A percentile compares a stretch with the other conserved stretches of the same genome.
Conservation (phyloP, 2,329 filamentous ascomycete genomes). For the Verticillium dahliae region DNA sequence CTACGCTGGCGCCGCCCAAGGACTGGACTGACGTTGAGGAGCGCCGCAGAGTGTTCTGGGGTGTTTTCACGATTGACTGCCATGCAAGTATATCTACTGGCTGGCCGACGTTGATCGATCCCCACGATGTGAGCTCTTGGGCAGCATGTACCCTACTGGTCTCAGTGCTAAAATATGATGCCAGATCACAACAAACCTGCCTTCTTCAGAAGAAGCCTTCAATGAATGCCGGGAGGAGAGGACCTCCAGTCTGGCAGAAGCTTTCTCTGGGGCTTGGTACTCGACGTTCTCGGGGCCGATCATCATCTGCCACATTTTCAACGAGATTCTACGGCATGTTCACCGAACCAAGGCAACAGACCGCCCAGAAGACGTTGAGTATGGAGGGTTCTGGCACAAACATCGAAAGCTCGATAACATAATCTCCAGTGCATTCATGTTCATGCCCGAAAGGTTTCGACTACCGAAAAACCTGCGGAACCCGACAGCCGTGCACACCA, state of each 20-base stretch:
- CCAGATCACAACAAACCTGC: conserved; percentile 71
- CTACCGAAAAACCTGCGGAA: conserved; percentile 64
- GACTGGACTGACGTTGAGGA: conserved; percentile 77
- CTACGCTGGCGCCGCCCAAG: conserved; percentile 63
- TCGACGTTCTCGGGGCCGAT: conserved; percentile 68
- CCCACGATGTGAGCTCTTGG: conserved; percentile 48
- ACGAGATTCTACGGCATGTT: conserved; percentile 72
- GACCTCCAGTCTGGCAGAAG: conserved; percentile 57
- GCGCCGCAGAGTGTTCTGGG: conserved; percentile 80
- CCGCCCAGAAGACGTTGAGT: conserved; percentile 62
- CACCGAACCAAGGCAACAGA: conserved; percentile 67
- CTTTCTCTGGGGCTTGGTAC: conserved; percentile 55
- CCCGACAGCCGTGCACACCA: conserved; percentile 70
- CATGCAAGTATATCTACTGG: conserved; percentile 86
- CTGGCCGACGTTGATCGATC: conserved; percentile 78
- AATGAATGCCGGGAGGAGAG: conserved; percentile 56
- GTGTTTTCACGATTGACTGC: conserved; percentile 72
- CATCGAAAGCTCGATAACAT: conserved; percentile 79
- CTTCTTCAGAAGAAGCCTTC: conserved; percentile 72
- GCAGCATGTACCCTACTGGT: background rate
- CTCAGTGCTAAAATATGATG: background rate
- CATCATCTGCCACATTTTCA: conserved; percentile 72
- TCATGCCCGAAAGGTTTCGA: conserved; percentile 67
- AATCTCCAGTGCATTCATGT: conserved; percentile 70
- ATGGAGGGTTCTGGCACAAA: conserved; percentile 79